Base-by-base conservation (phyloP, 176 grass and related monocot genomes). In the Ensete ventricosum region DNA sequence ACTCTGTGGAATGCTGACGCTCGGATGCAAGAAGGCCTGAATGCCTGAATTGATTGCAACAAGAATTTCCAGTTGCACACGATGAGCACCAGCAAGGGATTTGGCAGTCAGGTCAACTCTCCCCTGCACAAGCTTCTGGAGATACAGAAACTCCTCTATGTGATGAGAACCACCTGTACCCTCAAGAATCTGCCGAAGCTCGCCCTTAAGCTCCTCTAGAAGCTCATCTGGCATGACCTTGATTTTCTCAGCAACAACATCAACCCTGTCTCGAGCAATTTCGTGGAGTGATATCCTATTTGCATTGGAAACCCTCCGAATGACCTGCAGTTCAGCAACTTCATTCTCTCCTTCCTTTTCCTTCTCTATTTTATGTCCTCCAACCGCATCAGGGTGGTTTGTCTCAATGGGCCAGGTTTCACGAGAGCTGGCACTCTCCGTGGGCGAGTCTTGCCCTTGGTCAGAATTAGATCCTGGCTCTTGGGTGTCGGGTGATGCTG, bases 31-130 rank as follows among this genome's bases (percentile, higher is more conserved):
- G 80, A 90, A 97, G 2, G 88, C 90, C 52, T 87, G 81, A 80
- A 97, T 91, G 65, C 88, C 86, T 1, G 84, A 93, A 77, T 91
- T 97, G 64, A 97, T 82, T 55, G 94, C 77, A 19, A 93, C 85
- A 53, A 97, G 85, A 52, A 97, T 84, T 82, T 88, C 94, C 64
- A 93, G 67, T 67, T 97, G 94, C 64, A 87, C 85, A 43, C 75
- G 79, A 69, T 97, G 94, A 5, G 90, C 82, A 72, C 82, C 57
- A 55, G 50, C 72, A 64, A 97, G 94, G 11, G 74, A 66, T 53
- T 74, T 29, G n/a, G 74, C 51, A 20, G 83, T 87, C 55, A 93
- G 62, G 66, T 93, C 94, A 55, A 71, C 67, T 82, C 90, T 93
- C 34, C 77, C 78, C 64, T 89, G 83, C 12, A 93, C 82, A 1